Percentiles rank a stretch among this genome's conserved stretches.
Evolutionary conservation across 768 basidiomycete species (phyloP).

Genomic region (Tephrocybe sp.): DNA sequence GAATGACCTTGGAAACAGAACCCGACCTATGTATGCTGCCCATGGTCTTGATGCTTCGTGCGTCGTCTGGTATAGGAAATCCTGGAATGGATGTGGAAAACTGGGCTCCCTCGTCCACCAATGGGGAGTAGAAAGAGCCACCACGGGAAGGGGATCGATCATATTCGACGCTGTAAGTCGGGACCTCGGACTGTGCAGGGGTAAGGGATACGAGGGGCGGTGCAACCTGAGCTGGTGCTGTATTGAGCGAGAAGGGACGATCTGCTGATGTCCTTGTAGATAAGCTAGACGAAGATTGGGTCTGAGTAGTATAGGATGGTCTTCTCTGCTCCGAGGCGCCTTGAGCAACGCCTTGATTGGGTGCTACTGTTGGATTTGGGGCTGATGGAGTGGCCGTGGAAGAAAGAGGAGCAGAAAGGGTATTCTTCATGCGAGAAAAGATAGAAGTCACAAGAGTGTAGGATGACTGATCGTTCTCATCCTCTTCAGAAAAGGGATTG

Average conservation of each 20-base stretch:
- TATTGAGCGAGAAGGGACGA: slow-evolving; percentile 55
- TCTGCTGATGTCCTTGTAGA: slow-evolving; percentile 52
- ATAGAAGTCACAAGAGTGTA: slow-evolving; percentile 81
- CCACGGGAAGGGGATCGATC: slow-evolving; percentile 57
- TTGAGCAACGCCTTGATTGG: slow-evolving; percentile 21
- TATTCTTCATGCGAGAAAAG: slow-evolving; percentile 78
- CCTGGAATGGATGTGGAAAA: slow-evolving; percentile 85
- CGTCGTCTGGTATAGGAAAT: slow-evolving; percentile 89
- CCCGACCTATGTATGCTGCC: slow-evolving; percentile 69
- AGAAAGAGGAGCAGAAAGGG: slow-evolving; percentile 64
- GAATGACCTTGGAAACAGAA: slow-evolving; percentile 89
- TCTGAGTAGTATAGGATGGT: slow-evolving; percentile 50
- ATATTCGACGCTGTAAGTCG: slow-evolving; percentile 64
- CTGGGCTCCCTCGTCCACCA: slow-evolving; percentile 55
- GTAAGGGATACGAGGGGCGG: slow-evolving; percentile 85
- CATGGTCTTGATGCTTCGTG: slow-evolving; percentile 78
- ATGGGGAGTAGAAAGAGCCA: slow-evolving; percentile 47
- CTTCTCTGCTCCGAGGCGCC: slow-evolving; percentile 50
- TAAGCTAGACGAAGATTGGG: slow-evolving; percentile 45
- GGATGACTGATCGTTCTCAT: slow-evolving; percentile 85
- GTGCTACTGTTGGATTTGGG: slow-evolving; percentile 28
- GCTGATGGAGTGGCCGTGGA: slow-evolving; percentile 45
- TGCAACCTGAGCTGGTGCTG: slow-evolving; percentile 56
- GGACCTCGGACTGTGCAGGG: slow-evolving; percentile 77
- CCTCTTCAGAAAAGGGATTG: slow-evolving; percentile 92